These are phyloP conservation scores for Rhizopogon salebrosus DNA, from an alignment of 768 basidiomycete species.

Conservation along the genomic window DNA sequence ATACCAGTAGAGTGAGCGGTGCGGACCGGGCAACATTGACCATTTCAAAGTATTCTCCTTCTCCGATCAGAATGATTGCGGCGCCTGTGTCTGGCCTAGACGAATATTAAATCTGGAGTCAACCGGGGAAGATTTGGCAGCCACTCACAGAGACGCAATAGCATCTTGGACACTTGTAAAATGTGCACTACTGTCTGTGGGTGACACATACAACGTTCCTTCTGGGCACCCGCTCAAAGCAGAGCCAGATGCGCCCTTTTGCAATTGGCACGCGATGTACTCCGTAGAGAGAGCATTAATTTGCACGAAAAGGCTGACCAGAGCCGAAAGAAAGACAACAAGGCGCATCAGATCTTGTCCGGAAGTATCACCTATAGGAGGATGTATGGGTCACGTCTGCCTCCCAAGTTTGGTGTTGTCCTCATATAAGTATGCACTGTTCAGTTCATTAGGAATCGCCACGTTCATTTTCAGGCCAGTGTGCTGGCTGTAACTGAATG, in stretches of 20 bases:
- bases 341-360: neutral
- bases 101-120: neutral
- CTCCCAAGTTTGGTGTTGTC: neutral
- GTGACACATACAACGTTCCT: constrained; percentile 57
- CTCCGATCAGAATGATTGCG: constrained; percentile 49
- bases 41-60: constrained; percentile 56
- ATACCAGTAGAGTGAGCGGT: constrained; percentile 53
- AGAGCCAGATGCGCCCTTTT: constrained; percentile 36
- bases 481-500: too few species aligned
- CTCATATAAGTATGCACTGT: neutral
- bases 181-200: constrained; percentile 37
- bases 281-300: constrained; percentile 37
- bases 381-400: neutral
- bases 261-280: constrained; percentile 46
- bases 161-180: constrained; percentile 53
- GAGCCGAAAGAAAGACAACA: neutral
- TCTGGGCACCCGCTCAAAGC: constrained; percentile 50
- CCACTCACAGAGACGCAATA: constrained; percentile 45
- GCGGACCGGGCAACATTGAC: constrained; percentile 50
- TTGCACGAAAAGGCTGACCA: constrained; percentile 1
- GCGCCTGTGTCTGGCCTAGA: constrained; percentile 35
- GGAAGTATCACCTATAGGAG: neutral
- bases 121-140: neutral
- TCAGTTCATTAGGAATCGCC: neutral
- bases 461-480: neutral